Evolutionary conservation across 2,329 filamentous ascomycete genomes (phyloP).

Genomic region (Penicillium sp.): DNA sequence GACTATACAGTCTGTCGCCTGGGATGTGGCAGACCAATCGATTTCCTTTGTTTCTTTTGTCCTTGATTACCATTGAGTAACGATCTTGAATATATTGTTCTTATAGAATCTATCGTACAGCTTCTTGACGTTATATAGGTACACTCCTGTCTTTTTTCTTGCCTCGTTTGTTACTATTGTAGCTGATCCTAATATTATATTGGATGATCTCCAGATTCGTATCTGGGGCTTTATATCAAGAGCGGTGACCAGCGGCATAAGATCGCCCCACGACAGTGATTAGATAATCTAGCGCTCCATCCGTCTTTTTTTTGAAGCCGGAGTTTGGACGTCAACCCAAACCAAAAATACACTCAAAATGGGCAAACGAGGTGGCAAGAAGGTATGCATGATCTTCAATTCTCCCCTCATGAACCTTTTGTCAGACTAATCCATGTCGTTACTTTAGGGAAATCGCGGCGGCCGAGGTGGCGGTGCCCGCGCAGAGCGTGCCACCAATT

Average conservation of each 20-base stretch:
- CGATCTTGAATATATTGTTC: not conserved
- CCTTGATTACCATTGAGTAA: conserved; percentile 4
- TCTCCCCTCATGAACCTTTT: not conserved
- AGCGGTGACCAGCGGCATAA: conserved; percentile 7
- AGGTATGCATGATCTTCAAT: conserved; percentile 19
- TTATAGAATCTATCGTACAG: no score
- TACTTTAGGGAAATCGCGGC: conserved; percentile 38
- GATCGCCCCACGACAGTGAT: conserved; percentile 6
- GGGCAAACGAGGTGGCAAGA: conserved; percentile 37
- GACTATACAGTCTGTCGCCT: conserved; percentile 31
- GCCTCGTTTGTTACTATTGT: not conserved
- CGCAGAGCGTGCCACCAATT: conserved; percentile 46
- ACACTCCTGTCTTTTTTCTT: not conserved
- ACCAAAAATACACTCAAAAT: conserved; percentile 24
- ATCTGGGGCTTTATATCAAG: not conserved
- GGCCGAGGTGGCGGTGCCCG: conserved; percentile 46
- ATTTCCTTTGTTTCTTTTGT: conserved; percentile 30
- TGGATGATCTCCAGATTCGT: not conserved
- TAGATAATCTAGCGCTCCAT: conserved; percentile 12
- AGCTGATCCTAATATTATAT: no score
- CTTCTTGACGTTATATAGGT: not conserved
- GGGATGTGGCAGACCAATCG: conserved; percentile 25
- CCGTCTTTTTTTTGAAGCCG: conserved; percentile 21
- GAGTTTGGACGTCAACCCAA: conserved; percentile 11
- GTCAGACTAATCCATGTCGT: conserved; percentile 22